These are phyloP conservation scores for Talaromyces stipitatus DNA, from an alignment of 495 filamentous ascomycete genomes.

Conservation along the genomic window DNA sequence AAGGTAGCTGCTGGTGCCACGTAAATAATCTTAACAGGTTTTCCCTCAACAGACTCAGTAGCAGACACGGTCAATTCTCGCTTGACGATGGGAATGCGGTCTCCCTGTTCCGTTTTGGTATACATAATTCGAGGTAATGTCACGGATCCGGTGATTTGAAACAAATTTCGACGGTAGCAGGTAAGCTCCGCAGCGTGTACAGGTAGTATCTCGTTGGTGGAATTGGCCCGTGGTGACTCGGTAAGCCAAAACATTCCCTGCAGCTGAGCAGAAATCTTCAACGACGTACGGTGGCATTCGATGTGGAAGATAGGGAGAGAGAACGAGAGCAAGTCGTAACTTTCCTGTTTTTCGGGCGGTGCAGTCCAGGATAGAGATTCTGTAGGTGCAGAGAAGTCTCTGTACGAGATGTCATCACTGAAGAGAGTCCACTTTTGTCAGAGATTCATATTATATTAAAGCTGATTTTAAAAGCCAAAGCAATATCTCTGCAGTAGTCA, in stretches of 20 bases:
- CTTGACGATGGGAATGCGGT: conserved; percentile 63
- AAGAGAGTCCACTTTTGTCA: too few relatives aligned
- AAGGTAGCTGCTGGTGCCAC: conserved; percentile 67
- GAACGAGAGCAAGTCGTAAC: conserved; percentile 74
- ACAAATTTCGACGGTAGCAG: conserved; percentile 85
- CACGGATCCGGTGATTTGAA: conserved; percentile 80
- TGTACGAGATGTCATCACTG: conserved; percentile 51
- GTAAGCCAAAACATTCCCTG: conserved; percentile 96
- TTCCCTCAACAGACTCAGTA: conserved; percentile 82
- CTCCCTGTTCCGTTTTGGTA: conserved; percentile 70
- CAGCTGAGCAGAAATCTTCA: conserved; percentile 71
- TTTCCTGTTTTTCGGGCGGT: conserved; percentile 29
- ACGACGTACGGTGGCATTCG: conserved; percentile 53
- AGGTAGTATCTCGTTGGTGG: conserved; percentile 27
- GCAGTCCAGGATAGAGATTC: conserved; percentile 42
- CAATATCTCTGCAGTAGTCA: too few relatives aligned
- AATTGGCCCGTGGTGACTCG: conserved; percentile 53
- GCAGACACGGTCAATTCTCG: conserved; percentile 76
- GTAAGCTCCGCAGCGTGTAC: conserved; percentile 65
- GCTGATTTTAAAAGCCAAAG: too few relatives aligned
- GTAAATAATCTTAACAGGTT: conserved; percentile 80
- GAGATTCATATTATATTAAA: too few relatives aligned
- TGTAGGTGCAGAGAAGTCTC: conserved; percentile 48
- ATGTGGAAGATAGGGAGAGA: conserved; percentile 61
- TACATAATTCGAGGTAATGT: conserved; percentile 67